Conservation (phyloP, 1,139 yeast genomes). For the Nadsonia starkeyi-henricii region DNA sequence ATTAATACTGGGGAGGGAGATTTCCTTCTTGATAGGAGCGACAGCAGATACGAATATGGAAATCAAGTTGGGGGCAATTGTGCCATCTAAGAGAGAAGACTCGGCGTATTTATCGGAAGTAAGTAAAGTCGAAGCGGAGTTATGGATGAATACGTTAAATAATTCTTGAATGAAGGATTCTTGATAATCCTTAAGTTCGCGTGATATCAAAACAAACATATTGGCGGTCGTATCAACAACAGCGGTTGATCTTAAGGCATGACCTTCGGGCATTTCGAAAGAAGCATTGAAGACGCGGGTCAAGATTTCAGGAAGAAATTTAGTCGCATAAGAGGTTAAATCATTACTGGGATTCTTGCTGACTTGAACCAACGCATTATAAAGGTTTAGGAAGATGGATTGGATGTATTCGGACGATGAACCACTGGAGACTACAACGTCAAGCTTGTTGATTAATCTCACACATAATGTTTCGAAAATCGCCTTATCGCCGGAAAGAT, state of each 20-base stretch:
- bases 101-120: not conserved
- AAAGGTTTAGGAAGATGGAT: constrained; percentile 13
- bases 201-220: constrained; percentile 8
- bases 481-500: constrained; percentile 19
- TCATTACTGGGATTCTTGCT: constrained; percentile 9
- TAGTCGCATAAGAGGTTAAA: constrained; percentile 9
- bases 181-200: constrained; percentile 10
- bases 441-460: constrained; percentile 22
- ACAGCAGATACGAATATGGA: constrained; percentile 28
- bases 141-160: constrained; percentile 13
- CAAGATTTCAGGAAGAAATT: constrained; percentile 15
- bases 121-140: constrained; percentile 9
- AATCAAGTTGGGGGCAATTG: constrained; percentile 28
- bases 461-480: constrained; percentile 24
- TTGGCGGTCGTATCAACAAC: constrained; percentile 12
- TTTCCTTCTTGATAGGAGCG: constrained; percentile 14
- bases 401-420: constrained; percentile 12
- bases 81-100: constrained; percentile 2
- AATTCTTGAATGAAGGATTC: constrained; percentile 10
- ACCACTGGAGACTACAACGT: constrained; percentile 8
- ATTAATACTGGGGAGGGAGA: constrained; percentile 2
- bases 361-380: constrained; percentile 12
- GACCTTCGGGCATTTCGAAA: constrained; percentile 2
- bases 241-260: constrained; percentile 8
- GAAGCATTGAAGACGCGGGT: constrained; percentile 10